Evolutionary conservation across 1,284 basidiomycete genomes (phyloP).

Genomic region (Omphalotus olearius): DNA sequence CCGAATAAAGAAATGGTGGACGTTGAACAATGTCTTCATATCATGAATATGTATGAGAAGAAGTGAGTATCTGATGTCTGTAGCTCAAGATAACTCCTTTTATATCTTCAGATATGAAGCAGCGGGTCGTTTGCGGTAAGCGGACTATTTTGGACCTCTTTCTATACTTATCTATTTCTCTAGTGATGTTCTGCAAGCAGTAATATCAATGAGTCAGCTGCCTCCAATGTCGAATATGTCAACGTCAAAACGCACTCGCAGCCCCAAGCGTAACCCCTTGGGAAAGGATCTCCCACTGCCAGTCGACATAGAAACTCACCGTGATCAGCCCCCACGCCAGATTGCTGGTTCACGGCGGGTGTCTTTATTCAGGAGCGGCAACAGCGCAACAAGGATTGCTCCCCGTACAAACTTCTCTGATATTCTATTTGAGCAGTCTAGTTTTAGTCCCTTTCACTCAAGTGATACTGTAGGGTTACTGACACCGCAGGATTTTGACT

Average conservation of each 20-base stretch:
- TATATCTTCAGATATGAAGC: slow-evolving; percentile 36
- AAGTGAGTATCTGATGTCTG: slow-evolving; percentile 24
- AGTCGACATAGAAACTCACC: neutral
- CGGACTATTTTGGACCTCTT: neutral
- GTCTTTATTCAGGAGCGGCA: neutral
- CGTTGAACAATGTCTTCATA: slow-evolving; percentile 65
- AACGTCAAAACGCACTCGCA: neutral
- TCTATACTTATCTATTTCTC: neutral
- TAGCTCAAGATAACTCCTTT: slow-evolving; percentile 11
- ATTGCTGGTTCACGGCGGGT: neutral
- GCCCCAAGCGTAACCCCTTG: neutral
- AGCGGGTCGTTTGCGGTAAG: slow-evolving; percentile 41
- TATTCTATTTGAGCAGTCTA: too few species aligned
- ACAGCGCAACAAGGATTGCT: too few species aligned
- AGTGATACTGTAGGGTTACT: too few species aligned
- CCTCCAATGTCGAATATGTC: neutral
- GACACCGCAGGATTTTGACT: too few species aligned
- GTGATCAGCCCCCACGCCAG: neutral
- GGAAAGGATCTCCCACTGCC: neutral
- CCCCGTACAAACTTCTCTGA: too few species aligned
- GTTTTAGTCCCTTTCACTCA: too few species aligned
- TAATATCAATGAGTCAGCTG: slow-evolving; percentile 3
- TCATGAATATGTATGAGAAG: slow-evolving; percentile 48
- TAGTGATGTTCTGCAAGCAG: slow-evolving; percentile 5
- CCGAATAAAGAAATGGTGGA: slow-evolving; percentile 62